Percentiles rank a stretch among this genome's conserved stretches.
These are phyloP conservation scores for Sporodiniella umbellata DNA, from an alignment of 371 early-diverging fungal species.

Conservation along the genomic window DNA sequence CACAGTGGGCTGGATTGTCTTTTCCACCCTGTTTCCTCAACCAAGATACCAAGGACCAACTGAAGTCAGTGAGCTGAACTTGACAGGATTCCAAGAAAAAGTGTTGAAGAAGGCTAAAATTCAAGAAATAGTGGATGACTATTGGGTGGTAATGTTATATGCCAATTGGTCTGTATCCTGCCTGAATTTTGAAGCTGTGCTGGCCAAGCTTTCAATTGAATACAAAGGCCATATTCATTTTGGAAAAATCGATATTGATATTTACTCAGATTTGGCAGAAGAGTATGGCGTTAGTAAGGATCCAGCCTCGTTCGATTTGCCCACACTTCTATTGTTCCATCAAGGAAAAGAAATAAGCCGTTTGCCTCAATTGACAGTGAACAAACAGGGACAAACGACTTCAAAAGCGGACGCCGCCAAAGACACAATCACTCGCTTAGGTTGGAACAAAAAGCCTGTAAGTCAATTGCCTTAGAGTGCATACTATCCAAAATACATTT, in stretches of 20 bases:
- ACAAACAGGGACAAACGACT: conserved; percentile 17
- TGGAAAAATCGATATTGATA: conserved; percentile 45
- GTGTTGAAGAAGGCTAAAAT: conserved; percentile 15
- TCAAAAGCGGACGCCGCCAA: conserved; percentile 32
- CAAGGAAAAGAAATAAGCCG: conserved; percentile 40
- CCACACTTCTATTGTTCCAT: conserved; percentile 42
- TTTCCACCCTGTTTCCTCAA: conserved; percentile 53
- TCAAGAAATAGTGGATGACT: conserved; percentile 22
- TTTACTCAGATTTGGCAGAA: conserved; percentile 38
- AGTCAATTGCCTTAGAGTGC: conserved; percentile 5
- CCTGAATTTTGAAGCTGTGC: conserved; percentile 49
- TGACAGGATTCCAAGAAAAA: conserved; percentile 20
- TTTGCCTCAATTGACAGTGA: conserved; percentile 36
- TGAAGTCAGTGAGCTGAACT: conserved; percentile 38
- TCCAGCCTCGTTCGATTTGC: conserved; percentile 49
- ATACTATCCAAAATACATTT: not conserved
- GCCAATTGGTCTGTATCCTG: conserved; percentile 51
- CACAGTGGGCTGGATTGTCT: conserved; percentile 38
- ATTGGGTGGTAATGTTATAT: conserved; percentile 50
- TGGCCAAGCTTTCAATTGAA: conserved; percentile 41
- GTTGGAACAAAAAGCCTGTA: conserved; percentile 48
- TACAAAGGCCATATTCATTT: conserved; percentile 38
- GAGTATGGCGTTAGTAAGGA: conserved; percentile 46
- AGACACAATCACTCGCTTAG: conserved; percentile 46
- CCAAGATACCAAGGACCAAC: conserved; percentile 61